phyloP scores from a whole-genome alignment of 1,284 basidiomycete species.

The Marasmius tenuissimus region DNA sequence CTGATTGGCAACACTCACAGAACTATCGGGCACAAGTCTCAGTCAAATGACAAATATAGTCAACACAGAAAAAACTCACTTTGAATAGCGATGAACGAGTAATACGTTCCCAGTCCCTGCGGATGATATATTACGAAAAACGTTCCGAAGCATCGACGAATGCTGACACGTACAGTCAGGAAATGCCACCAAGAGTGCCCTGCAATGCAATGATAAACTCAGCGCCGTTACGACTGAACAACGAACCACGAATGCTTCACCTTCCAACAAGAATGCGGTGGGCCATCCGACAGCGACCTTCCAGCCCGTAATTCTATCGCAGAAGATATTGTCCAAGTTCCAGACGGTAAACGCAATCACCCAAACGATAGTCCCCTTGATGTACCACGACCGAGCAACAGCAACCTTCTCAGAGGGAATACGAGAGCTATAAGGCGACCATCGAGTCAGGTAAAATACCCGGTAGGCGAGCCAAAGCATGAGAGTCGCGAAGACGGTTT shows the following conservation, averaged over 20 bases:
- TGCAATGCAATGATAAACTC: constrained; percentile 19
- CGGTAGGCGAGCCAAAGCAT: constrained; percentile 46
- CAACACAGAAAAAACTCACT: constrained; percentile 39
- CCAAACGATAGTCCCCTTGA: constrained; percentile 47
- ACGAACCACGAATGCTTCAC: constrained; percentile 24
- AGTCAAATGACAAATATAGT: background rate
- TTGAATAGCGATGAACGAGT: constrained; percentile 58
- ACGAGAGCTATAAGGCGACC: constrained; percentile 35
- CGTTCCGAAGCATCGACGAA: constrained; percentile 6
- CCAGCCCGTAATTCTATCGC: constrained; percentile 50
- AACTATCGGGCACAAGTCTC: background rate
- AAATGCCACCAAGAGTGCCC: constrained; percentile 75
- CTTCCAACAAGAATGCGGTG: constrained; percentile 62
- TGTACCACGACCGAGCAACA: constrained; percentile 41
- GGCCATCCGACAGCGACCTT: constrained; percentile 62
- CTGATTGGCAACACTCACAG: background rate
- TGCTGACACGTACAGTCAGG: constrained; percentile 44
- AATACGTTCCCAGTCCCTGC: constrained; percentile 57
- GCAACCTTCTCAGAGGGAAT: constrained; percentile 43
- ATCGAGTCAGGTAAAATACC: constrained; percentile 46
- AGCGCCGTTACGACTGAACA: background rate
- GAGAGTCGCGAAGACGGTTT: constrained; percentile 56
- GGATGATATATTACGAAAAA: background rate
- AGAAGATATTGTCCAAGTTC: constrained; percentile 71
- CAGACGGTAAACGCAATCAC: constrained; percentile 60